Conservation (phyloP, 2,329 filamentous ascomycete genomes). For the Dactylella cylindrospora region DNA sequence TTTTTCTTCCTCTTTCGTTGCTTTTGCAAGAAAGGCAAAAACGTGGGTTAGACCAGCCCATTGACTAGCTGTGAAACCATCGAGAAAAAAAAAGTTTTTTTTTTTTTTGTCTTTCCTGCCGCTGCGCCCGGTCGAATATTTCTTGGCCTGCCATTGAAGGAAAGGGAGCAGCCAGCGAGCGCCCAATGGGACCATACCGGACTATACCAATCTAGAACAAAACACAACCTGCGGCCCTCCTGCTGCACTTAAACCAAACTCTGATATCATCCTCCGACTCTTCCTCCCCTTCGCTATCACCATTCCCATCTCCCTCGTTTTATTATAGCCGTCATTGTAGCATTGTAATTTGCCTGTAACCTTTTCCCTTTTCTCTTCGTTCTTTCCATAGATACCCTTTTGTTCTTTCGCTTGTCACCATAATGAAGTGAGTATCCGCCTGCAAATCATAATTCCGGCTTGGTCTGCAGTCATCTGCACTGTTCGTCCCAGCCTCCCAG, state of each 20-base stretch:
- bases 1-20: background rate
- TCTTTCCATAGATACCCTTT: background rate
- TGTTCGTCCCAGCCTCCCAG: no score
- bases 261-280: constrained; percentile 22
- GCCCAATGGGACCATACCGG: constrained; percentile 29
- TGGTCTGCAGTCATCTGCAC: background rate
- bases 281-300: background rate
- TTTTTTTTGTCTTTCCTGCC: constrained; percentile 12
- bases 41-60: constrained; percentile 1
- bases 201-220: background rate
- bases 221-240: background rate
- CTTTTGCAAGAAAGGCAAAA: constrained; percentile 11
- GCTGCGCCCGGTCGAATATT: no score
- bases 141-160: constrained; percentile 26
- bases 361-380: background rate
- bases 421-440: constrained; percentile 37
- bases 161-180: background rate
- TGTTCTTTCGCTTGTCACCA: background rate
- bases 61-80: background rate
- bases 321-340: background rate
- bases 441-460: no score
- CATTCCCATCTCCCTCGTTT: background rate
- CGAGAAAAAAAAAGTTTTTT: constrained; percentile 12
- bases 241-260: no score
- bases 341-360: background rate